These are phyloP conservation scores for Hibiscus mutabilis DNA, from an alignment of 345 rosid genomes.

Conservation along the genomic window DNA sequence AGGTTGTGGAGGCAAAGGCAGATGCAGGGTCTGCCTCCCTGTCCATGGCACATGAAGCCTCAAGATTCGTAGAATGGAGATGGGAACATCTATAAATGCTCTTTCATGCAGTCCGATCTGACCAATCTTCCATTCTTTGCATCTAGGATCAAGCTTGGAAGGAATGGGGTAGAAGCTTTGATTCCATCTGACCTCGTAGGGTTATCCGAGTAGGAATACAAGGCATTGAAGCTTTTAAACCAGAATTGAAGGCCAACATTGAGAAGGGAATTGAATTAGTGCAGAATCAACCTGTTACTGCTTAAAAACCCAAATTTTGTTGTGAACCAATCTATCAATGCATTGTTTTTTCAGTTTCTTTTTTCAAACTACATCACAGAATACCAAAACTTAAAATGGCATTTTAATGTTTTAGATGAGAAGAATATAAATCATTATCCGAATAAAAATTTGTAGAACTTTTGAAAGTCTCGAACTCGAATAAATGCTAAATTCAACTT, in stretches of 20 bases:
- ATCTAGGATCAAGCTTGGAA: no score
- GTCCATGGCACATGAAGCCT: no score
- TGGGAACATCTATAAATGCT: no score
- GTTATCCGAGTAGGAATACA: no score
- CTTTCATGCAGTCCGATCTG: no score
- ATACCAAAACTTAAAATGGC: conserved; percentile 6
- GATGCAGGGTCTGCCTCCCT: not conserved
- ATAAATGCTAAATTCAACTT: conserved; percentile 2
- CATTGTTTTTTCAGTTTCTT: conserved; percentile 17
- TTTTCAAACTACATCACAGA: not conserved
- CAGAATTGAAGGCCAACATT: no score
- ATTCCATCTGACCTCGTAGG: conserved; percentile 67
- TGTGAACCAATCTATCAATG: conserved; percentile 9
- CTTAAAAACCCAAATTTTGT: conserved; percentile 24
- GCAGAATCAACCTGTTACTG: conserved; percentile 47
- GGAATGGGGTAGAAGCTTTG: no score
- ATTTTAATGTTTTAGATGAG: conserved; percentile 20
- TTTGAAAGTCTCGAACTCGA: not conserved
- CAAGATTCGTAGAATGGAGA: no score
- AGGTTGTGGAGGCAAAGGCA: not conserved
- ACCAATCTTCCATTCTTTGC: no score
- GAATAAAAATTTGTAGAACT: not conserved
- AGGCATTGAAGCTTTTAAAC: no score
- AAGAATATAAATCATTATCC: conserved; percentile 5
- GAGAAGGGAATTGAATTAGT: conserved; percentile 69